These are phyloP conservation scores for Diddensiella transvaalensis DNA, from an alignment of 805 yeast species.

Conservation along the genomic window DNA sequence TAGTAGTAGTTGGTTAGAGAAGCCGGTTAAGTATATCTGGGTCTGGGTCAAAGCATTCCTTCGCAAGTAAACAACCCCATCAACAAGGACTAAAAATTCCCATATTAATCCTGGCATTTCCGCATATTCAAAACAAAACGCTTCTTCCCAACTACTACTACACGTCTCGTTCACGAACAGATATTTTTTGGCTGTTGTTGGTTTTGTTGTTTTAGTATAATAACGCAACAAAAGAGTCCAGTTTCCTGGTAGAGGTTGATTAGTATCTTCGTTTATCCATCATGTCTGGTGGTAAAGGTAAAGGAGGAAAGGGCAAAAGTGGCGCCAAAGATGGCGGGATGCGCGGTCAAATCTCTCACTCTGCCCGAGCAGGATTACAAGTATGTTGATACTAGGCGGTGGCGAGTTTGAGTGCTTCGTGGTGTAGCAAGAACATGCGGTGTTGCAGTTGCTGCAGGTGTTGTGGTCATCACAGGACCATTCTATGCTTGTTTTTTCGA, in stretches of 20 bases:
- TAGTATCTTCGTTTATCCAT: neutral
- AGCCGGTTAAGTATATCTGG: neutral
- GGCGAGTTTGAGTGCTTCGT: no score
- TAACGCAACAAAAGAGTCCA: no score
- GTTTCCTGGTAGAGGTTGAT: no score
- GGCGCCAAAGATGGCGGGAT: slow-evolving; percentile 67
- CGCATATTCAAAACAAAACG: neutral
- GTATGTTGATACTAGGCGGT: slow-evolving; percentile 3
- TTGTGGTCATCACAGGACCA: no score
- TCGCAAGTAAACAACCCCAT: neutral
- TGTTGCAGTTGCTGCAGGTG: no score
- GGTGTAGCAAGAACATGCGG: no score
- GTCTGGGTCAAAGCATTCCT: neutral
- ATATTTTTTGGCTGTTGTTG: no score
- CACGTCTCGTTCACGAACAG: neutral
- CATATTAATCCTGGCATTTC: neutral
- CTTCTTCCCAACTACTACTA: neutral
- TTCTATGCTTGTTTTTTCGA: no score
- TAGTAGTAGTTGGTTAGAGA: no score
- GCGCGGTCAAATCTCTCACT: slow-evolving; percentile 70
- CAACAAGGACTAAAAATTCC: neutral
- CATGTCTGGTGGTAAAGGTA: slow-evolving; percentile 90
- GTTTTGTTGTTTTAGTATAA: no score
- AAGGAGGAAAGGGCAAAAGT: slow-evolving; percentile 96
- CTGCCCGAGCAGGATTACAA: slow-evolving; percentile 84